Evolutionary conservation across 345 rosid species (phyloP), one percentile per base, ranked within the genome.

Genomic region (Adansonia digitata): DNA sequence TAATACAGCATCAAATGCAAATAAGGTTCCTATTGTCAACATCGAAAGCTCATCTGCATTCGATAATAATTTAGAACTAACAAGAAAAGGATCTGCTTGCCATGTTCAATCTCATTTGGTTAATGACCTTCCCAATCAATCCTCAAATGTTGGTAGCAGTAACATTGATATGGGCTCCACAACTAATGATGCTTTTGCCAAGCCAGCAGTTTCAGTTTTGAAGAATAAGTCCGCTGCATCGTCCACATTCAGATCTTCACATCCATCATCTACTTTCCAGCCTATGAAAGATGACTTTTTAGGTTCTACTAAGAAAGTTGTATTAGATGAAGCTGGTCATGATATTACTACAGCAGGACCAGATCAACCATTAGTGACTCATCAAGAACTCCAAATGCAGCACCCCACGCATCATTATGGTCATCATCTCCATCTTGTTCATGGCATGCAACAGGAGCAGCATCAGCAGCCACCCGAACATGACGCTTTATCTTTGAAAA

Each of bases 91-190:
- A 67, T 39, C 79, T 26, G 18, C 27, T 26, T 57, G 35, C 14
- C 8, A 83, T 57, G 14, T 68, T 51, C 81, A 15, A 42, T 82
- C 73, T 71, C 85, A 71, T 70, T 79, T 82, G 34, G 69, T 71
- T 68, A 71, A 71, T 29, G 80, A 83, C 59, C 83, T 72, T 80
- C 84, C 78, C 70, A 84, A 86, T 76, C 90, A 79, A 24, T 71
- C 69, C 65, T 87, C 85, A 71, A 85, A 80, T 77, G 75, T 63
- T 46, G 87, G 84, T 51, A 83, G 88, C 79, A 85, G 82, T 67
- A 87, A 84, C 74, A 74, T 83, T 57, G 88, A 83, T 66, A 77
- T 79, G 84, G 88, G 83, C 53, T 86, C 88, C 40, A 85, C 86
- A 5, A 82, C 85, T 55, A 80, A 85, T 63, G 75, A 75, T 70